Evolutionary conservation across 139 green algal genomes (phyloP).

Genomic region (Chlorella sorokiniana): DNA sequence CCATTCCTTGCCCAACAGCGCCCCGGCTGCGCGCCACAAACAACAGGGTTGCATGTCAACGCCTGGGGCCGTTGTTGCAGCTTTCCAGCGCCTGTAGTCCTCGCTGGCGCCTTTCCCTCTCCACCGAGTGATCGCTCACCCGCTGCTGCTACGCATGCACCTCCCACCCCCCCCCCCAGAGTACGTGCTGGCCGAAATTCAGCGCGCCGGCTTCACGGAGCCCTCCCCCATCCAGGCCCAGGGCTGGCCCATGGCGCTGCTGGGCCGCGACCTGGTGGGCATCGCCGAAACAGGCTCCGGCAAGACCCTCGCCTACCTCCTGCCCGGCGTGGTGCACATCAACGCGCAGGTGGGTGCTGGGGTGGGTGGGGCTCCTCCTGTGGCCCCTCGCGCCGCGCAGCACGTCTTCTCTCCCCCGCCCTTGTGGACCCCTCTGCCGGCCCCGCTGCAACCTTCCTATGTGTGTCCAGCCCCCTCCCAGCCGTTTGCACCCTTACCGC

Average conservation of each 20-base stretch:
- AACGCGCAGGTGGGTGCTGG: conserved; percentile 76
- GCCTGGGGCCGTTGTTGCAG: no score
- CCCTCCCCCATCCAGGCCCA: conserved; percentile 89
- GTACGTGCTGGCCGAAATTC: conserved; percentile 88
- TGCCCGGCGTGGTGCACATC: conserved; percentile 91
- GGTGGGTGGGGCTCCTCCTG: background rate
- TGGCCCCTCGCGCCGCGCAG: no score
- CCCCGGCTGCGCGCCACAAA: no score
- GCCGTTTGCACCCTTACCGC: background rate
- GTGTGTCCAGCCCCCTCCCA: background rate
- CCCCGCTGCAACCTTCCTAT: background rate
- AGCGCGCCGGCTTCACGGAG: conserved; percentile 78
- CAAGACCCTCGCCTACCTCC: conserved; percentile 90
- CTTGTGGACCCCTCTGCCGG: no score
- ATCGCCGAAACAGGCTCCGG: conserved; percentile 90
- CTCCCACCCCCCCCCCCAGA: conserved; percentile 48
- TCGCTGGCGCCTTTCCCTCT: background rate
- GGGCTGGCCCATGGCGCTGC: conserved; percentile 90
- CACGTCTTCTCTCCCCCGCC: no score
- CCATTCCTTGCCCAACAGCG: background rate
- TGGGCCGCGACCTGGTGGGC: conserved; percentile 84
- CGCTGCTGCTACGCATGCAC: background rate
- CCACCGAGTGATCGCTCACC: background rate
- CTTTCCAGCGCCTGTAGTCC: no score
- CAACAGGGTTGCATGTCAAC: no score